These are phyloP conservation scores for Parastagonospora avenae DNA, from an alignment of 2,329 filamentous ascomycete genomes.

Conservation along the genomic window DNA sequence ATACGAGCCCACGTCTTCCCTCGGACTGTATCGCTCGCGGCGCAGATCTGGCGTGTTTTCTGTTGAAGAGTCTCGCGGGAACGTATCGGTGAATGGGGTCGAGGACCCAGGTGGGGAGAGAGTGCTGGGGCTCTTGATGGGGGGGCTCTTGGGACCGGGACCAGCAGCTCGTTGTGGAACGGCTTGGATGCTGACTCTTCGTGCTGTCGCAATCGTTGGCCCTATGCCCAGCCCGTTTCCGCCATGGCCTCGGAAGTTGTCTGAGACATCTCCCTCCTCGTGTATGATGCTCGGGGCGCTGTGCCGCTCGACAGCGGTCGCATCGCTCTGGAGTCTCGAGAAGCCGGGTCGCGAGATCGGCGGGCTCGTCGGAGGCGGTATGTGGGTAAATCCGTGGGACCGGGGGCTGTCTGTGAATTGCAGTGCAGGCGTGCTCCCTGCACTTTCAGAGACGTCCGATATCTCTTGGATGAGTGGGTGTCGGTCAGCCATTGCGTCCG, in stretches of 20 bases:
- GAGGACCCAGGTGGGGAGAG: conserved; percentile 34
- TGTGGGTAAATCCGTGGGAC: conserved; percentile 26
- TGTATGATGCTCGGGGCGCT: conserved; percentile 26
- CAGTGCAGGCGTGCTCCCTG: conserved; percentile 32
- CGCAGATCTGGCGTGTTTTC: conserved; percentile 41
- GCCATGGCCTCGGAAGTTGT: conserved; percentile 21
- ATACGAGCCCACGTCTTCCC: conserved; percentile 27
- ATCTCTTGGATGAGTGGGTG: conserved; percentile 36
- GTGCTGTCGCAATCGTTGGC: conserved; percentile 16
- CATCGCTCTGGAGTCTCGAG: conserved; percentile 43
- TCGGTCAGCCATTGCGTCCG: conserved; percentile 35
- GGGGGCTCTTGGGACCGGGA: conserved; percentile 22
- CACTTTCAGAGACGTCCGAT: conserved; percentile 32
- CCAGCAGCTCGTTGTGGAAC: conserved; percentile 25
- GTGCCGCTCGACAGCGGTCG: conserved; percentile 37
- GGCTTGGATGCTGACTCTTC: conserved; percentile 21
- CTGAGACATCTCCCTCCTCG: conserved; percentile 37
- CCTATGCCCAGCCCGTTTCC: conserved; percentile 46
- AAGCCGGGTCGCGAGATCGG: conserved; percentile 42
- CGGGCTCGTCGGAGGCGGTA: conserved; percentile 28
- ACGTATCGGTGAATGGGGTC: conserved; percentile 34
- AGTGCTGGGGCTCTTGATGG: conserved; percentile 22
- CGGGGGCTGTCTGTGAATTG: conserved; percentile 32
- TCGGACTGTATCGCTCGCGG: conserved; percentile 38
- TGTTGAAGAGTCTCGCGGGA: conserved; percentile 29